phyloP scores from a whole-genome alignment of 2,329 filamentous ascomycete genomes.

The Seiridium cupressi region DNA sequence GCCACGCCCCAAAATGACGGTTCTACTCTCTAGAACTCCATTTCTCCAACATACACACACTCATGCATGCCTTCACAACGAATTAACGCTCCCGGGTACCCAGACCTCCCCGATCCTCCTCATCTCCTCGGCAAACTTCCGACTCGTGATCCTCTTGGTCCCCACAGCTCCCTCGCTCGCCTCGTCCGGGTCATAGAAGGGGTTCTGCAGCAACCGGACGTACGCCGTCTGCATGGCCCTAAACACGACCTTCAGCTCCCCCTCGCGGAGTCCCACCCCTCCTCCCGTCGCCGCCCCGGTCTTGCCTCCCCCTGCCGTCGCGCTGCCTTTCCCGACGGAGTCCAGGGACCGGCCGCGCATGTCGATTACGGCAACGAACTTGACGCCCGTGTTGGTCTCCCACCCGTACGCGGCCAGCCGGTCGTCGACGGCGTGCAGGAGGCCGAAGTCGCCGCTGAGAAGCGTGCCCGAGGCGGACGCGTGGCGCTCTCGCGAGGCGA shows the following conservation, averaged over 20 bases:
- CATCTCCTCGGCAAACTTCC: slow-evolving; percentile 78
- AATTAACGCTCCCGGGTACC: slow-evolving; percentile 63
- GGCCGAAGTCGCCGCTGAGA: slow-evolving; percentile 79
- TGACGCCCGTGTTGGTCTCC: slow-evolving; percentile 93
- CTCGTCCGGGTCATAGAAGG: slow-evolving; percentile 90
- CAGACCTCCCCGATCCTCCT: slow-evolving; percentile 82
- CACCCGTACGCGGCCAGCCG: slow-evolving; percentile 91
- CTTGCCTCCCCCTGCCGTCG: slow-evolving; percentile 10
- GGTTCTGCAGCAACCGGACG: slow-evolving; percentile 83
- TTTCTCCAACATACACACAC: too few species aligned
- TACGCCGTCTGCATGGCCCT: slow-evolving; percentile 91
- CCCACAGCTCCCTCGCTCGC: slow-evolving; percentile 54
- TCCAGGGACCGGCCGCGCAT: slow-evolving; percentile 67
- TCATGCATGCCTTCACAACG: background rate
- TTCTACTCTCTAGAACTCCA: too few species aligned
- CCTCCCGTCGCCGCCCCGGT: slow-evolving; percentile 25
- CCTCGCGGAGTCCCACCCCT: slow-evolving; percentile 69
- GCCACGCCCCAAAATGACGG: too few species aligned
- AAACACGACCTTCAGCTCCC: slow-evolving; percentile 89
- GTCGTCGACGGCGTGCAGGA: slow-evolving; percentile 92
- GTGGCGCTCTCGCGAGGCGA: slow-evolving; percentile 77
- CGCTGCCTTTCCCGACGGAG: background rate
- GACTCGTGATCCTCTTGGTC: slow-evolving; percentile 73
- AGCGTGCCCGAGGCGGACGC: slow-evolving; percentile 48
- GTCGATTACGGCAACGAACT: slow-evolving; percentile 87